These are phyloP conservation scores for Leccinum disarticulatum DNA, from an alignment of 768 basidiomycete genomes.

Conservation along the genomic window DNA sequence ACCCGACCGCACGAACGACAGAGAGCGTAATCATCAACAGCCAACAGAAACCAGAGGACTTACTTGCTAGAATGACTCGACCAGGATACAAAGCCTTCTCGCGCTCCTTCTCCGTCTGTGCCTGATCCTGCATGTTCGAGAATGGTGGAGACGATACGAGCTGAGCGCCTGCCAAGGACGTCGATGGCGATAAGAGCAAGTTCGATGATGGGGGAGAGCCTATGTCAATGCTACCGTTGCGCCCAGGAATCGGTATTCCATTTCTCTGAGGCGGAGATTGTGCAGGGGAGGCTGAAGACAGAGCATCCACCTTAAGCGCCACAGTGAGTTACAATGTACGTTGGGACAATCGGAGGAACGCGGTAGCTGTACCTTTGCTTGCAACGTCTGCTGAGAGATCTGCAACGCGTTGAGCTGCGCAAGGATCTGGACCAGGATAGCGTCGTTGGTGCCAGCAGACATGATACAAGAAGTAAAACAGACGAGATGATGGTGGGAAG, in stretches of 20 bases:
- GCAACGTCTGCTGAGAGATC: conserved; percentile 71
- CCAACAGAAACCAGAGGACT: conserved; percentile 29
- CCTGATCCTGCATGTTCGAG: conserved; percentile 20
- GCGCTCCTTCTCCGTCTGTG: conserved; percentile 55
- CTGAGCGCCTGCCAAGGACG: conserved; percentile 24
- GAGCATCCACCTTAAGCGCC: conserved; percentile 49
- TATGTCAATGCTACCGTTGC: conserved; percentile 6
- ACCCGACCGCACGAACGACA: background rate
- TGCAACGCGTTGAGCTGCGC: conserved; percentile 69
- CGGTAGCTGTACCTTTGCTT: conserved; percentile 62
- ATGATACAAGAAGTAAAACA: conserved; percentile 14
- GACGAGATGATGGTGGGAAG: conserved; percentile 12
- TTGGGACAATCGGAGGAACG: background rate
- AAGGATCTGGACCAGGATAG: conserved; percentile 70
- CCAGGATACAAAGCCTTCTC: conserved; percentile 80
- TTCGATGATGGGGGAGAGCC: conserved; percentile 26
- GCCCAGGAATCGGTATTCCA: conserved; percentile 29
- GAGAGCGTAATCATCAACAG: conserved; percentile 3
- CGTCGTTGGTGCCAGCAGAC: conserved; percentile 41
- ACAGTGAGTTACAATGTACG: conserved; percentile 8
- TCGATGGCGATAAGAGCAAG: conserved; percentile 32
- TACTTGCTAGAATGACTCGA: conserved; percentile 81
- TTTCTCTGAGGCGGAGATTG: conserved; percentile 26
- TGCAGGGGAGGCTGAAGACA: conserved; percentile 31
- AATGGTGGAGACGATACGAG: conserved; percentile 30